phyloP scores from a whole-genome alignment of 73 alveolate genomes.

The Uronychia binucleata region DNA sequence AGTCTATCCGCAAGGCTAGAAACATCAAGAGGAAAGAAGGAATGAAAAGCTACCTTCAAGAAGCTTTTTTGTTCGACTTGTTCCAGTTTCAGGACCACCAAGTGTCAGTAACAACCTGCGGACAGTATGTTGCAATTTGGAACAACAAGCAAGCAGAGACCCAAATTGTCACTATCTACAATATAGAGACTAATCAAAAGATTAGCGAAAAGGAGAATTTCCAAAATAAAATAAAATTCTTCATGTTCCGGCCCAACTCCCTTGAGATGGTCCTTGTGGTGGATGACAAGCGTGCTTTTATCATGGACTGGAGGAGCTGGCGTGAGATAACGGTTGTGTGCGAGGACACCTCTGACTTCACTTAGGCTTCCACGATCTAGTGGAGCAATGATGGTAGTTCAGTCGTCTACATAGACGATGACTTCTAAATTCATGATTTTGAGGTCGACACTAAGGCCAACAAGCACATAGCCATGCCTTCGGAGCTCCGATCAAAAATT shows the following conservation, averaged over 20 bases:
- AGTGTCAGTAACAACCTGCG: background rate
- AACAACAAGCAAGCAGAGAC: background rate
- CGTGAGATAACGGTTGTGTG: too few species aligned
- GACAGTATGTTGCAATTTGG: background rate
- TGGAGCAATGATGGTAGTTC: too few species aligned
- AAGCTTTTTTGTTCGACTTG: background rate
- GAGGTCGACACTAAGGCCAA: too few species aligned
- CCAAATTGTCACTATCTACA: background rate
- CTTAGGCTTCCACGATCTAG: too few species aligned
- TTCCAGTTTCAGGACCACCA: too few species aligned
- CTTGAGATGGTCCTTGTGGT: background rate
- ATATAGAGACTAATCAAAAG: background rate
- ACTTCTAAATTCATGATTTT: too few species aligned
- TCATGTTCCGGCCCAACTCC: background rate
- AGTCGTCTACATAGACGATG: too few species aligned
- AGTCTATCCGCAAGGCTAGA: too few species aligned
- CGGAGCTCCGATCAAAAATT: too few species aligned
- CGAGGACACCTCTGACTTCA: too few species aligned
- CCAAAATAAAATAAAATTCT: background rate
- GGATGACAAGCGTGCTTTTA: background rate
- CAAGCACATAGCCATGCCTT: too few species aligned
- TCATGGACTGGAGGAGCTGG: background rate
- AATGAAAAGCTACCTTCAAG: background rate
- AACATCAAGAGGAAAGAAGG: background rate
- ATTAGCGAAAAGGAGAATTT: background rate